Evolutionary conservation across 371 early-diverging fungal species (phyloP), one percentile per base, ranked within the genome.

Genomic region (Blakeslea trispora): DNA sequence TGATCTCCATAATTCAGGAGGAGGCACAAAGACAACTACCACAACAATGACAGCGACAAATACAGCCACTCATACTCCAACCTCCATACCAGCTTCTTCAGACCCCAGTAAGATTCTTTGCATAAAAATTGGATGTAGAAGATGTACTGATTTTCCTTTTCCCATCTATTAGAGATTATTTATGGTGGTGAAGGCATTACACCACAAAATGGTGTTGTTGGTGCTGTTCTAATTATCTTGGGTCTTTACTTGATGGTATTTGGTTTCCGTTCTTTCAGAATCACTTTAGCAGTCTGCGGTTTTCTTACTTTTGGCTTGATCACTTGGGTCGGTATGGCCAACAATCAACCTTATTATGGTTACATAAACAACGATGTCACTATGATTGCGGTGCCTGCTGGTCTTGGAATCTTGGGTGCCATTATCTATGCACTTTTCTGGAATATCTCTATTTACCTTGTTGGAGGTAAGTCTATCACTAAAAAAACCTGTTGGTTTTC

Each of bases 231-330:
- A 18, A 63, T 75, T 28, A 62, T 69, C 0, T 39, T 66, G 7
- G 72, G 69, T 9, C 60, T 72, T 1, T 75, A 67, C 41, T 52
- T 75, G 17, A 51, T 66, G 48, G 44, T 63, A 0, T 61, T 69
- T 40, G 75, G 75, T 7, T 68, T 69, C 19, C 62, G 70, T 23
- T 57, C 62, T 1, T 69, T 66, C 22, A 47, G 70, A 49, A 51
- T 60, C 18, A 75, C 72, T 9, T 32, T 67, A 1, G 75, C 49
- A 14, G 59, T 72, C 7, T 61, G 41, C 35, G 75, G 75, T 10
- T 72, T 72, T 15, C 48, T 75, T 4, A 63, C 70, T 8, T 64
- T 72, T 52, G 75, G 68, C 5, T 24, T 61, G 0, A 65, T 65
- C 18, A 60, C 65, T 22, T 65, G 65, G 65, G 57, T 65, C 0